Evolutionary conservation across 129 eudicot genomes (phyloP), one percentile per base, ranked within the genome.

Genomic region (Tagetes erecta): DNA sequence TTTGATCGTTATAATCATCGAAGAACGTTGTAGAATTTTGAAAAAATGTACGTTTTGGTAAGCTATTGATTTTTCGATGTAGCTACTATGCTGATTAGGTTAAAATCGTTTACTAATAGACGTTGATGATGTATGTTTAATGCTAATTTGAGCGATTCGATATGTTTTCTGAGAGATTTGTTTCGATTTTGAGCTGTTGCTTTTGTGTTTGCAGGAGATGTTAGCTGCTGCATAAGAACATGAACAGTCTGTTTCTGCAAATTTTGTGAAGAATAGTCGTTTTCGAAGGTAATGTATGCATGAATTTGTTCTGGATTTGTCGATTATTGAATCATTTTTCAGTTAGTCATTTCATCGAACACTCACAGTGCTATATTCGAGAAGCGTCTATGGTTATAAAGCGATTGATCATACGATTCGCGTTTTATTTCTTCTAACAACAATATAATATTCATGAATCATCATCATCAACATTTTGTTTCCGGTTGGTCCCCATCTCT

Each of bases 341-440:
- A 69, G 52, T 73, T 60, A 59, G 71, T 74, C 70, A 55, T 40
- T 73, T 73, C 71, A 64, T 34, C 78, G 51, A 68, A 45, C 77
- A 79, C 83, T 82, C 82, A 49, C 76, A 64, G 51, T 72, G 84
- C 78, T 66, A 20, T 20, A 20, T 62, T 74, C 85, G 71, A 35
- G 73, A 62, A 59, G 59, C 78, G 20, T 67, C 79, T 7, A 36
- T 71, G 57, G 66, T 68, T 49, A 11, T 73, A 74, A 68, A 80
- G 83, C 80, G 67, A 68, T 47, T 75, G 80, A 68, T 73, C 80
- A 73, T 49, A n/a, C 40, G 50, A 68, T 77, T 64, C 39, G 30
- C 74, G 1, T 67, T 67, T 59, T 36, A 51, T 52, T 47, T 52
- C 68, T 53, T 64, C 46, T 12, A 57, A 71, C 36, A 7, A 30